These are phyloP conservation scores for Fusarium sp. DNA, from an alignment of 2,329 filamentous ascomycete species.

Conservation along the genomic window DNA sequence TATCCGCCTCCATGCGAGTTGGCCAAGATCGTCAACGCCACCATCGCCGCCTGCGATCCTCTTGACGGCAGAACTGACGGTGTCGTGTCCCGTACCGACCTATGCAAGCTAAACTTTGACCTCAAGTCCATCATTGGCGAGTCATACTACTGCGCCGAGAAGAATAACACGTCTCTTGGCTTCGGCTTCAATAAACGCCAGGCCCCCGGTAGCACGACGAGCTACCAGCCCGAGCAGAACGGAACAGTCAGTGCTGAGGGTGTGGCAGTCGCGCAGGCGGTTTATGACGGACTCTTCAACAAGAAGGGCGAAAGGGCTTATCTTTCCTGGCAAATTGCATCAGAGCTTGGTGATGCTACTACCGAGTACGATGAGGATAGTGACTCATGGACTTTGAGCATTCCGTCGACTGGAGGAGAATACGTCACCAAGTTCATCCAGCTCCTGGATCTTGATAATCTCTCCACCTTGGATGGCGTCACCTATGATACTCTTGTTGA, in stretches of 20 bases:
- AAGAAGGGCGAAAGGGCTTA: constrained; percentile 51
- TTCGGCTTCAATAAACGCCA: constrained; percentile 30
- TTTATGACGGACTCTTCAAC: constrained; percentile 51
- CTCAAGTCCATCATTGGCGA: constrained; percentile 48
- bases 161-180: constrained; percentile 31
- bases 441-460: constrained; percentile 55
- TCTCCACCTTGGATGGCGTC: constrained; percentile 58
- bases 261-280: constrained; percentile 49
- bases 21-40: constrained; percentile 64
- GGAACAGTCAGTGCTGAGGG: constrained; percentile 52
- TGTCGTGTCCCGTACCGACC: constrained; percentile 57
- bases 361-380: constrained; percentile 51
- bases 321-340: constrained; percentile 51
- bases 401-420: constrained; percentile 49
- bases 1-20: constrained; percentile 56
- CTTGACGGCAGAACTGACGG: constrained; percentile 68
- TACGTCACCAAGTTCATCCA: constrained; percentile 57
- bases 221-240: constrained; percentile 46
- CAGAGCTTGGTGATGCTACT: constrained; percentile 48
- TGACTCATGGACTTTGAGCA: constrained; percentile 48
- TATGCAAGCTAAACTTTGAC: constrained; percentile 47
- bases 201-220: constrained; percentile 40
- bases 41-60: constrained; percentile 66
- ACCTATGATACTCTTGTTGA: constrained; percentile 67
- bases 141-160: constrained; percentile 50